Conservation (phyloP, 2,329 filamentous ascomycete species). For the Diaporthe velutina region DNA sequence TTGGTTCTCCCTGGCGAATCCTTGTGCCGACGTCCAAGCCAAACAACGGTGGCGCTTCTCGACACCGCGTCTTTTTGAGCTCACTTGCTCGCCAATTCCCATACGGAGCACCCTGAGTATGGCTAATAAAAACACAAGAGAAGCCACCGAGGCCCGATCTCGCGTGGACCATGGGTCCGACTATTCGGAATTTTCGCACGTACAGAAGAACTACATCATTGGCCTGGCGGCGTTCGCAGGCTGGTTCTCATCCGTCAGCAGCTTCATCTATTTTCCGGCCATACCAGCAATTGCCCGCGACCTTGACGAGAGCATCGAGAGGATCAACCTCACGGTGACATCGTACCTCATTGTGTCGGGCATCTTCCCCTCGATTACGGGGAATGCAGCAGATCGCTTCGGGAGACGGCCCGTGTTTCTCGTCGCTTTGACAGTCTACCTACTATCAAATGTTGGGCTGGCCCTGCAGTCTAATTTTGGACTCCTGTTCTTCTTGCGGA, state of each 20-base stretch:
- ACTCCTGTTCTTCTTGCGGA: constrained; percentile 38
- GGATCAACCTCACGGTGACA: constrained; percentile 44
- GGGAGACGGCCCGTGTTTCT: constrained; percentile 38
- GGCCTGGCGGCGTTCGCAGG: constrained; percentile 15
- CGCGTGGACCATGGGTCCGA: background rate
- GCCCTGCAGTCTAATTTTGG: constrained; percentile 36
- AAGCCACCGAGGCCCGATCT: background rate
- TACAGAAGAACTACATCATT: constrained; percentile 17
- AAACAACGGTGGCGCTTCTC: background rate
- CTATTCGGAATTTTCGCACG: constrained; percentile 12
- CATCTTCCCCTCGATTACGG: constrained; percentile 25
- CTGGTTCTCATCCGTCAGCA: constrained; percentile 29
- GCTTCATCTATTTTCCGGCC: constrained; percentile 42
- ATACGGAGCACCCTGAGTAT: background rate
- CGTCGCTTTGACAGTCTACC: constrained; percentile 36
- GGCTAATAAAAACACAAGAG: background rate
- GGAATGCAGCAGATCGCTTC: constrained; percentile 40
- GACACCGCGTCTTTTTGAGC: background rate
- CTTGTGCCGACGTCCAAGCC: background rate
- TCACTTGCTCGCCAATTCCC: background rate
- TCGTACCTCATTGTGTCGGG: constrained; percentile 41
- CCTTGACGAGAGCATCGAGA: constrained; percentile 39
- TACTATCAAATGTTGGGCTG: constrained; percentile 40
- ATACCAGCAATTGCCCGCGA: constrained; percentile 35
- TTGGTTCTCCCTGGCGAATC: background rate